phyloP scores from a whole-genome alignment of 257 asterid genomes.

The Solanum bulbocastanum region DNA sequence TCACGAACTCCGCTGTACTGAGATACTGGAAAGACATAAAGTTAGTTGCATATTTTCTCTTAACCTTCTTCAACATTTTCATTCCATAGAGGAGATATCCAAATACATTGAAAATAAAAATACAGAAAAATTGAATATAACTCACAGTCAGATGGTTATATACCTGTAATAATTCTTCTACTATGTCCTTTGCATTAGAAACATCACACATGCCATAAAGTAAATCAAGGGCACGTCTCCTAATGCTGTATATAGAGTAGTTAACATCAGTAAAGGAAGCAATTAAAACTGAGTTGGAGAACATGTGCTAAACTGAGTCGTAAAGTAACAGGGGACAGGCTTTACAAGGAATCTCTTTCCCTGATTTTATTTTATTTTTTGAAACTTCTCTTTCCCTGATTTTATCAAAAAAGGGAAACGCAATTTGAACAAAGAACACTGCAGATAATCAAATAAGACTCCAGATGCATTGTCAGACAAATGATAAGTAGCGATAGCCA shows the following conservation, averaged over 20 bases:
- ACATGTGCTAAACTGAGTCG: background rate
- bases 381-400: background rate
- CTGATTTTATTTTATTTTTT: background rate
- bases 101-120: background rate
- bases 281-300: background rate
- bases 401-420: background rate
- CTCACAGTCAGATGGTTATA: background rate
- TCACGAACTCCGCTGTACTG: slow-evolving; percentile 66
- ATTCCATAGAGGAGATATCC: background rate
- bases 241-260: slow-evolving; percentile 44
- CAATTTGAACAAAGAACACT: background rate
- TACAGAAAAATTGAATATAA: background rate
- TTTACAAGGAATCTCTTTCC: background rate
- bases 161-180: slow-evolving; percentile 94
- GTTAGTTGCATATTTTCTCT: slow-evolving; percentile 9
- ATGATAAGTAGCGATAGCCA: background rate
- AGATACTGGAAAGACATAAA: slow-evolving; percentile 51
- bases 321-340: background rate
- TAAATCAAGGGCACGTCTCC: slow-evolving; percentile 97
- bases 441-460: background rate
- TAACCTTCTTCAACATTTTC: background rate
- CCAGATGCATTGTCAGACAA: background rate
- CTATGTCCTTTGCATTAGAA: slow-evolving; percentile 96
- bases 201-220: slow-evolving; percentile 97
- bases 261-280: slow-evolving; percentile 6